Percentiles rank a stretch among this genome's conserved stretches.
Evolutionary conservation across 768 basidiomycete genomes (phyloP).

Genomic region (Strobilomyces echinocephalus): DNA sequence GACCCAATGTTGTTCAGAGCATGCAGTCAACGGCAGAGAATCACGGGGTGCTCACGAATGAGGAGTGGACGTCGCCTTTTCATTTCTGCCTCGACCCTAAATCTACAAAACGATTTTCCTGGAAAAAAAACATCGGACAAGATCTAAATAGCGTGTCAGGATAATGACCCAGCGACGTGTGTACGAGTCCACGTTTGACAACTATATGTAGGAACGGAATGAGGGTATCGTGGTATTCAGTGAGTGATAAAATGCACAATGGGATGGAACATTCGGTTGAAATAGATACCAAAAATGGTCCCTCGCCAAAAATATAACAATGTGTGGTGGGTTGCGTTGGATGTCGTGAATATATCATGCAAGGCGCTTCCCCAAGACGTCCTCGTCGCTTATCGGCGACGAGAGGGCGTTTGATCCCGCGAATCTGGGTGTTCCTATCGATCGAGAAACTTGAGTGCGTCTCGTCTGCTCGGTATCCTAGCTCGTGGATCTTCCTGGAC

Average conservation of each 20-base stretch:
- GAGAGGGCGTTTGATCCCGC: conserved; percentile 5
- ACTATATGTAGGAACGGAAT: conserved; percentile 25
- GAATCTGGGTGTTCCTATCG: conserved; percentile 23
- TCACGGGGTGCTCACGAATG: conserved; percentile 1
- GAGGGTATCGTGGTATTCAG: conserved; percentile 34
- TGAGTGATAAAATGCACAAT: conserved; percentile 29
- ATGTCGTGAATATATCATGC: conserved; percentile 28
- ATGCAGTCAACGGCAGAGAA: background rate
- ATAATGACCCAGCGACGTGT: conserved; percentile 16
- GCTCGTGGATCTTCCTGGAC: conserved; percentile 61
- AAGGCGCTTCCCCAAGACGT: conserved; percentile 5
- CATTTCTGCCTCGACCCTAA: conserved; percentile 2
- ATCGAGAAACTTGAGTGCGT: conserved; percentile 16
- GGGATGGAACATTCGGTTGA: conserved; percentile 23
- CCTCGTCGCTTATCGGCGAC: conserved; percentile 10
- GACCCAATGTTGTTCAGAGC: background rate
- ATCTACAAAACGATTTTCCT: conserved; percentile 22
- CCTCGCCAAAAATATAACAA: conserved; percentile 14
- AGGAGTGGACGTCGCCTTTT: background rate
- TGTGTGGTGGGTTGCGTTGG: conserved; percentile 13
- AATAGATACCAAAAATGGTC: conserved; percentile 29
- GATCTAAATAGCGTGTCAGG: conserved; percentile 19
- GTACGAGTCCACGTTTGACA: conserved; percentile 22
- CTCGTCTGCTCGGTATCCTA: conserved; percentile 16
- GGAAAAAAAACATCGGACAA: conserved; percentile 6